A percentile compares a stretch with the other conserved stretches of the same genome.
Evolutionary conservation across 805 yeast genomes (phyloP).

Genomic region (Candida vaughaniae): DNA sequence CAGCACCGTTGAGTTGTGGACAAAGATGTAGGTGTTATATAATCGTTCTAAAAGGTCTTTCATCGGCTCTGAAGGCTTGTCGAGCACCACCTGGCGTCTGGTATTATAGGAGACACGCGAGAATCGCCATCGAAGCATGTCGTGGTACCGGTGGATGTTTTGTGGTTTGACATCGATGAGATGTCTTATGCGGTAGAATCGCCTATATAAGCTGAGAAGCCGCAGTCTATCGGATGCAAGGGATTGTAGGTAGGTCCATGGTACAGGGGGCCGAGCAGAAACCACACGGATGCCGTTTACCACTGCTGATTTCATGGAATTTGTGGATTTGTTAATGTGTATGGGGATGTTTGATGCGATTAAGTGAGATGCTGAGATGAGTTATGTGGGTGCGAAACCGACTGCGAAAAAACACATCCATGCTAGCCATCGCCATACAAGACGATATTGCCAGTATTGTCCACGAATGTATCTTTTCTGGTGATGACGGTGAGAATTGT

Average conservation of each 20-base stretch:
- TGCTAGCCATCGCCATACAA: too few species aligned
- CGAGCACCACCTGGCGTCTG: constrained; percentile 16
- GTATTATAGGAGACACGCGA: constrained; percentile 16
- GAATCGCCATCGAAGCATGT: constrained; percentile 27
- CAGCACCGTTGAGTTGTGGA: constrained; percentile 30
- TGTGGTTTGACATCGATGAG: constrained; percentile 17
- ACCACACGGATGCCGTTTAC: too few species aligned
- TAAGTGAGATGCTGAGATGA: too few species aligned
- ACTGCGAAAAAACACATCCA: too few species aligned
- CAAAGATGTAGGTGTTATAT: constrained; percentile 28
- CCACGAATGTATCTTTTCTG: too few species aligned
- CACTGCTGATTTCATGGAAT: too few species aligned
- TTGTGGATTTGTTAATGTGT: too few species aligned
- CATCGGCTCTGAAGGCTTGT: not conserved
- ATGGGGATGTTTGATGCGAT: too few species aligned
- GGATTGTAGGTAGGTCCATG: not conserved
- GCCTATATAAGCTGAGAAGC: constrained; percentile 27
- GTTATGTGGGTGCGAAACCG: too few species aligned
- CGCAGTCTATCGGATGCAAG: constrained; percentile 8
- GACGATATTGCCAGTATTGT: too few species aligned
- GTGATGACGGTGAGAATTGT: too few species aligned
- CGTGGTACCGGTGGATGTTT: constrained; percentile 16
- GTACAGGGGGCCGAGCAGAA: too few species aligned
- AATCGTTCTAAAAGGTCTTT: constrained; percentile 20
- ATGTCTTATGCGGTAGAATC: constrained; percentile 30